phyloP scores from a whole-genome alignment of 306 rosid species.

The Echinosophora koreensis region DNA sequence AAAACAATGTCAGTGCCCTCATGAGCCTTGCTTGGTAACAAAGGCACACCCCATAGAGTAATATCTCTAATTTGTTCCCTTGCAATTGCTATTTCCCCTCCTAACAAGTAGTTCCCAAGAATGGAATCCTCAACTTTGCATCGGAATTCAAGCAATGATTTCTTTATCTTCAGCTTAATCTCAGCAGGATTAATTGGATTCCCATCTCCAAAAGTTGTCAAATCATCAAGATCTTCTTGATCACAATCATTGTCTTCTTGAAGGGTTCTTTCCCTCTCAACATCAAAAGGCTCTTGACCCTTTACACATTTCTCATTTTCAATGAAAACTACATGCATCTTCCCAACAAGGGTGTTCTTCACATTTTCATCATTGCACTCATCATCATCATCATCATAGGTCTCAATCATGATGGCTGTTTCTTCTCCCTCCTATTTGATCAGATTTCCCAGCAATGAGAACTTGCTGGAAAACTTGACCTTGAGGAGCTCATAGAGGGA shows the following conservation, averaged over 20 bases:
- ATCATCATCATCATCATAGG: background rate
- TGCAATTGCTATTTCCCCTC: conserved; percentile 30
- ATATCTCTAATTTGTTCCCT: conserved; percentile 56
- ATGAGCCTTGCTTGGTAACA: conserved; percentile 81
- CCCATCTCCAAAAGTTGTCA: background rate
- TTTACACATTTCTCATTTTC: conserved; percentile 10
- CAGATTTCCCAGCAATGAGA: conserved; percentile 42
- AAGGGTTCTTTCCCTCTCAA: background rate
- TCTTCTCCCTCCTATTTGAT: conserved; percentile 42
- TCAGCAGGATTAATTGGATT: conserved; percentile 33
- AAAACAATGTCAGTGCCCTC: conserved; percentile 73
- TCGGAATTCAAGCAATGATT: conserved; percentile 67
- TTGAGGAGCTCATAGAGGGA: background rate
- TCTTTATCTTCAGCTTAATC: conserved; percentile 58
- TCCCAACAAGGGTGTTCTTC: conserved; percentile 22
- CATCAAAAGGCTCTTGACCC: background rate
- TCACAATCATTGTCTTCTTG: conserved; percentile 44
- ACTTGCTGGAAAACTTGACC: conserved; percentile 40
- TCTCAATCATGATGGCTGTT: conserved; percentile 36
- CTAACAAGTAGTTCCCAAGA: conserved; percentile 63
- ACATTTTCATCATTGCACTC: conserved; percentile 37
- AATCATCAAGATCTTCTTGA: conserved; percentile 43
- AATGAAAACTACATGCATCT: conserved; percentile 2
- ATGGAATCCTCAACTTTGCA: conserved; percentile 78
- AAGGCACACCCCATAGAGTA: conserved; percentile 83